Evolutionary conservation across 1,284 basidiomycete genomes (phyloP).

Genomic region (Sanguinoderma infundibulare): DNA sequence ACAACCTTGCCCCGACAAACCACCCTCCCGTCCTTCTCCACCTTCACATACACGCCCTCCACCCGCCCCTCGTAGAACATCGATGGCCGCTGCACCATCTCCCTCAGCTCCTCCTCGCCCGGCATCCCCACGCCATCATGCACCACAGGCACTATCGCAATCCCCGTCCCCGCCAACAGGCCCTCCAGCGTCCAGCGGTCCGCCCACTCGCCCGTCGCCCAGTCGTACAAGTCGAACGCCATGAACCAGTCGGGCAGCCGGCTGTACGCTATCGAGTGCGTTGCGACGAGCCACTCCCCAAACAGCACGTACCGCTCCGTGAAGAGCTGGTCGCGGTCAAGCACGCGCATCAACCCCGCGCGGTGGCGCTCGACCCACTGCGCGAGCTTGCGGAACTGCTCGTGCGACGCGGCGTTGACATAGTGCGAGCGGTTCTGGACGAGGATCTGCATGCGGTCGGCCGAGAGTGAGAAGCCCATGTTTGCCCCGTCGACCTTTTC

Average conservation of each 20-base stretch:
- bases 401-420: constrained; percentile 55
- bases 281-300: constrained; percentile 68
- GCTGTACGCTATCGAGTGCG: constrained; percentile 62
- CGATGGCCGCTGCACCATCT: constrained; percentile 50
- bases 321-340: constrained; percentile 55
- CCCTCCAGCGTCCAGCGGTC: constrained; percentile 41
- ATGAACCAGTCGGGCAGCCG: constrained; percentile 57
- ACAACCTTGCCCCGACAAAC: constrained; percentile 59
- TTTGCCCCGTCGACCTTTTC: constrained; percentile 74
- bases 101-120: constrained; percentile 41
- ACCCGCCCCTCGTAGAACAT: constrained; percentile 53
- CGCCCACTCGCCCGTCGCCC: constrained; percentile 46
- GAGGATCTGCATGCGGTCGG: constrained; percentile 48
- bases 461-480: constrained; percentile 64
- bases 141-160: constrained; percentile 50
- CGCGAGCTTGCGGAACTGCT: constrained; percentile 62
- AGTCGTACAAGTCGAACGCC: constrained; percentile 65
- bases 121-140: constrained; percentile 44
- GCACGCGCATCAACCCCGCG: constrained; percentile 46
- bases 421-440: constrained; percentile 72
- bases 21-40: constrained; percentile 48
- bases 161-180: constrained; percentile 43
- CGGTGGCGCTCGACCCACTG: constrained; percentile 57
- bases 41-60: constrained; percentile 65
- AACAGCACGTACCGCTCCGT: constrained; percentile 62